Conservation (phyloP, 176 grass and related monocot genomes). For the Rhynchospora pubera region DNA sequence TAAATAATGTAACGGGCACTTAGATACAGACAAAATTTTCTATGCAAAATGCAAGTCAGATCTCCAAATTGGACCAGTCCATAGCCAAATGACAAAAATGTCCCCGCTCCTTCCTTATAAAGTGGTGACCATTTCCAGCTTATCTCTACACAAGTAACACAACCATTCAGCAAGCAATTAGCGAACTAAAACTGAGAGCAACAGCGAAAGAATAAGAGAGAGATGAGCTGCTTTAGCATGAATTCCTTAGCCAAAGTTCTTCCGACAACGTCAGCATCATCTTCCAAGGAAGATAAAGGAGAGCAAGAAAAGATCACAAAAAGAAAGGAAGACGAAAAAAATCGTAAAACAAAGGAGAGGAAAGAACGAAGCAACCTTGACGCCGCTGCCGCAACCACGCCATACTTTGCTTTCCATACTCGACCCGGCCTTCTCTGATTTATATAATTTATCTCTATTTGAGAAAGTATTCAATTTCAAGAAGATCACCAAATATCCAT, state of each 20-base stretch:
- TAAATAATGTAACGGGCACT: neutral
- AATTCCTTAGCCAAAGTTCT: constrained; percentile 12
- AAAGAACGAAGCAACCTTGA: constrained; percentile 18
- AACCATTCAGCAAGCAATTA: neutral
- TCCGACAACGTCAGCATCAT: neutral
- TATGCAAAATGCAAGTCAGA: neutral
- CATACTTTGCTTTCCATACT: constrained; percentile 16
- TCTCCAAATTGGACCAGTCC: neutral
- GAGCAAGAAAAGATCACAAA: constrained; percentile 6
- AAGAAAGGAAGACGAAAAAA: neutral
- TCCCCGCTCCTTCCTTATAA: neutral
- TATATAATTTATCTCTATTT: neutral
- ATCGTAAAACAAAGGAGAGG: neutral
- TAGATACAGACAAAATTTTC: neutral
- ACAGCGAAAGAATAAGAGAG: neutral
- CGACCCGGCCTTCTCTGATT: constrained; percentile 4
- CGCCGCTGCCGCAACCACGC: neutral
- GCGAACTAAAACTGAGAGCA: neutral
- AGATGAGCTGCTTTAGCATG: constrained; percentile 5
- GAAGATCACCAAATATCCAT: neutral
- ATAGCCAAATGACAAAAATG: no score
- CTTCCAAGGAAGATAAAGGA: neutral
- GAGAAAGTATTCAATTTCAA: neutral
- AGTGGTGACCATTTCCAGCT: neutral
- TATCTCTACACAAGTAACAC: neutral